These are phyloP conservation scores for Candida odintsovae DNA, from an alignment of 805 yeast species.

Conservation along the genomic window DNA sequence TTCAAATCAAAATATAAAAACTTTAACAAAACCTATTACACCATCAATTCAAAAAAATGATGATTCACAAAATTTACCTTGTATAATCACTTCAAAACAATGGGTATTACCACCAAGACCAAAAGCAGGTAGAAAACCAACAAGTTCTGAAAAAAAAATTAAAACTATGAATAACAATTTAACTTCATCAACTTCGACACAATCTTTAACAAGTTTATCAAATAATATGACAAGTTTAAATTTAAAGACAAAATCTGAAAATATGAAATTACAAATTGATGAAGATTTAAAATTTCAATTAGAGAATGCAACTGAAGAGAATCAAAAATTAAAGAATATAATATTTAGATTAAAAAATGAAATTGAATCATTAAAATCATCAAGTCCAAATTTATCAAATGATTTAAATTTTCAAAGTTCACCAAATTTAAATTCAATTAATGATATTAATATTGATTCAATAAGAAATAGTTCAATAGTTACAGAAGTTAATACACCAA, in stretches of 20 bases:
- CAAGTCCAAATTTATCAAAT: neutral
- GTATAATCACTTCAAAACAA: conserved; percentile 51
- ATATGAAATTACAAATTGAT: conserved; percentile 14
- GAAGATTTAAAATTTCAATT: conserved; percentile 30
- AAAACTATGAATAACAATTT: neutral
- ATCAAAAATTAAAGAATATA: conserved; percentile 37
- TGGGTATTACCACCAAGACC: conserved; percentile 87
- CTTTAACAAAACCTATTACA: neutral
- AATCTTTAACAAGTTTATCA: neutral
- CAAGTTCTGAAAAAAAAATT: conserved; percentile 11
- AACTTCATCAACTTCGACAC: neutral
- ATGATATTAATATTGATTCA: neutral
- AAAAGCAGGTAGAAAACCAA: conserved; percentile 60
- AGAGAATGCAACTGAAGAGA: conserved; percentile 38
- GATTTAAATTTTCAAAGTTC: neutral
- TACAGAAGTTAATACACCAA: neutral
- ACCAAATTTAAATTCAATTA: neutral
- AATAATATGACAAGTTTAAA: neutral
- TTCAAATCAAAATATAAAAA: neutral
- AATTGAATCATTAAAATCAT: conserved; percentile 25
- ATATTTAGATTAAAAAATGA: conserved; percentile 35
- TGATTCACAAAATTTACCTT: conserved; percentile 6
- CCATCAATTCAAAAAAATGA: neutral
- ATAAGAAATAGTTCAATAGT: neutral
- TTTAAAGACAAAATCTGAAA: conserved; percentile 1